Conservation (phyloP, 495 filamentous ascomycete species). For the Aspergillus sparsus region DNA sequence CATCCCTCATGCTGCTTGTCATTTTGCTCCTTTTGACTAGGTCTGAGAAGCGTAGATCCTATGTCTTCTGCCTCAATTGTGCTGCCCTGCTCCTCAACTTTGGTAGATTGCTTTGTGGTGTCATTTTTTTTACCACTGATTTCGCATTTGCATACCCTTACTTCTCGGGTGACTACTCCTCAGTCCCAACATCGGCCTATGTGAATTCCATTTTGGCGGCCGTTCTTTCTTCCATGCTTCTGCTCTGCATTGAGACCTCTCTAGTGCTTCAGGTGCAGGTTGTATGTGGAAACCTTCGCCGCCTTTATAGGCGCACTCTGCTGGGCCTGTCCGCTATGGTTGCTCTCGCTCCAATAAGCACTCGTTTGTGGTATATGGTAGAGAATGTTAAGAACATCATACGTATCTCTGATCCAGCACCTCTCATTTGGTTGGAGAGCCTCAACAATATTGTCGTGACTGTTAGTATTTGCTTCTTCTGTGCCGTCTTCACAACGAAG, state of each 20-base stretch:
- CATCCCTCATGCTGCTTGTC: constrained; percentile 65
- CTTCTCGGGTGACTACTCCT: constrained; percentile 56
- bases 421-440: constrained; percentile 50
- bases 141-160: constrained; percentile 61
- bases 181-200: constrained; percentile 49
- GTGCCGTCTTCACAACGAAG: constrained; percentile 68
- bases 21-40: constrained; percentile 65
- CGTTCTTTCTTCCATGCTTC: constrained; percentile 58
- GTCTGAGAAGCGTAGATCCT: constrained; percentile 58
- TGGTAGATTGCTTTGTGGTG: constrained; percentile 59
- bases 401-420: constrained; percentile 12
- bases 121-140: constrained; percentile 58
- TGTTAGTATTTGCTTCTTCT: constrained; percentile 73
- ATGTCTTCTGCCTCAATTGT: constrained; percentile 65
- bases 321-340: constrained; percentile 52
- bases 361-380: constrained; percentile 61
- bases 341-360: constrained; percentile 56
- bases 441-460: constrained; percentile 58
- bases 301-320: constrained; percentile 45
- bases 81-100: constrained; percentile 61
- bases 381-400: constrained; percentile 57
- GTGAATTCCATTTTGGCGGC: constrained; percentile 53
- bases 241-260: constrained; percentile 62
- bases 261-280: constrained; percentile 73
- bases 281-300: constrained; percentile 53